Evolutionary conservation across 257 asterid genomes (phyloP).

Genomic region (Petunia secreta): DNA sequence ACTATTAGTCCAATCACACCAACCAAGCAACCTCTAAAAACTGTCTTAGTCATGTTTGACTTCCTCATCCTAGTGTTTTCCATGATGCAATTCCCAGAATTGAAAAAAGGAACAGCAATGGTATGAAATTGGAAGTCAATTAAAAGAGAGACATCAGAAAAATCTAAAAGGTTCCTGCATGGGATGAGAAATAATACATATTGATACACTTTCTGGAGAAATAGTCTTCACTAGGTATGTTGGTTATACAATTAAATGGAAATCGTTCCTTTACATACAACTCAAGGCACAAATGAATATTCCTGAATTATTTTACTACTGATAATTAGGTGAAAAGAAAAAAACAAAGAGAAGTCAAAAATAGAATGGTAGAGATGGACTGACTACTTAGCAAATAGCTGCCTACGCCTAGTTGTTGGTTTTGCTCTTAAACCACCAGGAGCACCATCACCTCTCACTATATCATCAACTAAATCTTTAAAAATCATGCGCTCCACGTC

Average conservation of each 20-base stretch:
- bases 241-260: slow-evolving; percentile 23
- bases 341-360: neutral
- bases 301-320: slow-evolving; percentile 26
- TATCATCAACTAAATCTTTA: slow-evolving; percentile 80
- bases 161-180: neutral
- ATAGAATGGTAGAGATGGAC: neutral
- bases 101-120: neutral
- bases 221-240: slow-evolving; percentile 13
- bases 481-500: slow-evolving; percentile 81
- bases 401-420: slow-evolving; percentile 52
- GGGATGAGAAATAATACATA: neutral
- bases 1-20: no score
- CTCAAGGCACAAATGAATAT: slow-evolving; percentile 17
- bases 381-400: slow-evolving; percentile 50
- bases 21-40: no score
- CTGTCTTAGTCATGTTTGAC: no score
- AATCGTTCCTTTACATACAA: slow-evolving; percentile 18
- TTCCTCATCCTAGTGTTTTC: no score
- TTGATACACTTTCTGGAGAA: neutral
- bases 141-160: neutral
- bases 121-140: no score
- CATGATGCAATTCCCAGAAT: neutral
- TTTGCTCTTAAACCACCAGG: slow-evolving; percentile 45
- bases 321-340: slow-evolving; percentile 19
- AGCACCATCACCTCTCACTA: slow-evolving; percentile 68